Evolutionary conservation across 768 basidiomycete species (phyloP).

Genomic region (Boletus reticulatus): DNA sequence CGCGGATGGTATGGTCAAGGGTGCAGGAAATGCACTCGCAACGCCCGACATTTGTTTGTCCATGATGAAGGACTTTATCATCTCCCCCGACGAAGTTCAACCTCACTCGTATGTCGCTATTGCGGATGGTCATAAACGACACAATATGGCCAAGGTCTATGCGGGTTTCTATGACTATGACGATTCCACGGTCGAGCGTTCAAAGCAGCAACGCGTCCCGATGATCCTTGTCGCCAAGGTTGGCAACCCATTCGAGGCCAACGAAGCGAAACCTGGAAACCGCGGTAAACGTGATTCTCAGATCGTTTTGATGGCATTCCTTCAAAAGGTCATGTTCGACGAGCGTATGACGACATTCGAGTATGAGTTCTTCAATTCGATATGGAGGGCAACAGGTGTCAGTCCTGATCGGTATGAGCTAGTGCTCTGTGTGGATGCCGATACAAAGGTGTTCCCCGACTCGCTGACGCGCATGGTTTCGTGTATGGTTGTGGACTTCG

Average conservation of each 20-base stretch:
- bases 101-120: constrained; percentile 97
- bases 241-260: constrained; percentile 88
- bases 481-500: constrained; percentile 94
- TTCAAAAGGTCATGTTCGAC: constrained; percentile 99
- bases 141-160: constrained; percentile 99
- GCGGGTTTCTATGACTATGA: constrained; percentile 98
- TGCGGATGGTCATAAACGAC: constrained; percentile 98
- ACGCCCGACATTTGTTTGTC: constrained; percentile 92
- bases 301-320: constrained; percentile 95
- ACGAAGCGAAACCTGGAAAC: constrained; percentile 93
- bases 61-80: constrained; percentile 97
- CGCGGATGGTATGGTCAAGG: constrained; percentile 98
- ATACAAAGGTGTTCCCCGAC: constrained; percentile 99
- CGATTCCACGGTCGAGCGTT: constrained; percentile 79
- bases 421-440: constrained; percentile 94
- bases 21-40: constrained; percentile 81
- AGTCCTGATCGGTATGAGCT: constrained; percentile 95
- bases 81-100: constrained; percentile 80
- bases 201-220: constrained; percentile 96
- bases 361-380: constrained; percentile 98
- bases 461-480: constrained; percentile 94
- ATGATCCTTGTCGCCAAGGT: constrained; percentile 94
- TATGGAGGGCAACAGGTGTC: constrained; percentile 94
- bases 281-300: constrained; percentile 98
- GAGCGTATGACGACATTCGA: constrained; percentile 99